A percentile compares a stretch with the other conserved stretches of the same genome.
Conservation (phyloP, 2,329 filamentous ascomycete species). For the Colletotrichum sidae region DNA sequence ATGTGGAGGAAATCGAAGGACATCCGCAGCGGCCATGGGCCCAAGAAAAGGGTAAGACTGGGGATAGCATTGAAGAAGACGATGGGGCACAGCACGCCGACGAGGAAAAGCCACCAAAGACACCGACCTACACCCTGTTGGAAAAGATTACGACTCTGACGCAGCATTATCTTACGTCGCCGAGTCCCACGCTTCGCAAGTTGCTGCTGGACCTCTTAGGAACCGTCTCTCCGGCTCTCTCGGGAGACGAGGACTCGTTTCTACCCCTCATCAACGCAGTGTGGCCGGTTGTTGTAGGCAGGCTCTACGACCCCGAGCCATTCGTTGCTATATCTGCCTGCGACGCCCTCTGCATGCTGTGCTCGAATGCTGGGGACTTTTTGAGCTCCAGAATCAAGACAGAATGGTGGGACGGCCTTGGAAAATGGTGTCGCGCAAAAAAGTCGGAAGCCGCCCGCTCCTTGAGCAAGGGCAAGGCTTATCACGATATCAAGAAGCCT, state of each 20-base stretch:
- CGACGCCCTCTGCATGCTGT: slow-evolving; percentile 75
- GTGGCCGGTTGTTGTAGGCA: slow-evolving; percentile 84
- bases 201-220: slow-evolving; percentile 82
- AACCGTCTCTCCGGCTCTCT: slow-evolving; percentile 78
- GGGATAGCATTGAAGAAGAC: slow-evolving; percentile 40
- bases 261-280: slow-evolving; percentile 89
- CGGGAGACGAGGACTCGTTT: slow-evolving; percentile 83
- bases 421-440: slow-evolving; percentile 58
- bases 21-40: slow-evolving; percentile 51
- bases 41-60: slow-evolving; percentile 14
- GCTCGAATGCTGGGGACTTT: slow-evolving; percentile 81
- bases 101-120: slow-evolving; percentile 72
- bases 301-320: slow-evolving; percentile 74
- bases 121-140: slow-evolving; percentile 84
- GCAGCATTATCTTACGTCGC: slow-evolving; percentile 90
- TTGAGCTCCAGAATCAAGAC: slow-evolving; percentile 79
- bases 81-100: slow-evolving; percentile 26
- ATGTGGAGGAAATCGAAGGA: slow-evolving; percentile 45
- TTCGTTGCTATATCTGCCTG: slow-evolving; percentile 79
- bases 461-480: slow-evolving; percentile 6
- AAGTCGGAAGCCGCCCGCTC: slow-evolving; percentile 51
- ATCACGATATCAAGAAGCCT: slow-evolving; percentile 5
- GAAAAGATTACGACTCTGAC: slow-evolving; percentile 85
- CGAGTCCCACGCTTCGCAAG: slow-evolving; percentile 81
- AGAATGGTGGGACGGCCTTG: slow-evolving; percentile 73